Evolutionary conservation across 2,329 filamentous ascomycete genomes (phyloP).

Genomic region (Colletotrichum nymphaeae): DNA sequence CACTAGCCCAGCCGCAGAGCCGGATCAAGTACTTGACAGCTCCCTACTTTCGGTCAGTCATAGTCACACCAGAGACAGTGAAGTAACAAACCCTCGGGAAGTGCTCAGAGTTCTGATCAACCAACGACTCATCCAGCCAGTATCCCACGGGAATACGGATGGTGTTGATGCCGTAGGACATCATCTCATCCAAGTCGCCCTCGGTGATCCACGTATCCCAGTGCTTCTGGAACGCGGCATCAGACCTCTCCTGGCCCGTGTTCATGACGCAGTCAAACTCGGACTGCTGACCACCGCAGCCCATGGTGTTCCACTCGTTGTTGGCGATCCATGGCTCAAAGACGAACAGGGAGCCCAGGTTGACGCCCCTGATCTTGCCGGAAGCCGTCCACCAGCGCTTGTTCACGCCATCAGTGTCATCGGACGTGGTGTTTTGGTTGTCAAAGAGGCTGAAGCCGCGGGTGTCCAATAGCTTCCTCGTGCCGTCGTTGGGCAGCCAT

Average conservation of each 20-base stretch:
- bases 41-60: constrained; percentile 43
- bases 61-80: rapidly evolving
- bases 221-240: constrained; percentile 60
- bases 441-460: constrained; percentile 34
- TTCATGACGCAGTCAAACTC: constrained; percentile 66
- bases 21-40: constrained; percentile 58
- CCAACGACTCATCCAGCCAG: constrained; percentile 63
- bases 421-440: constrained; percentile 18
- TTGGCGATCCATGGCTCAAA: constrained; percentile 65
- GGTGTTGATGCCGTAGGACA: constrained; percentile 62
- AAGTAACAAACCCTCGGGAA: constrained; percentile 51
- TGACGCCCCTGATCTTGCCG: constrained; percentile 65
- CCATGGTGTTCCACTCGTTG: constrained; percentile 58
- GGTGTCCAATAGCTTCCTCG: constrained; percentile 27
- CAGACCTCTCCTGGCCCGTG: constrained; percentile 57
- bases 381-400: constrained; percentile 34
- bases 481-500: constrained; percentile 24
- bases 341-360: constrained; percentile 63
- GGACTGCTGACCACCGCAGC: constrained; percentile 56
- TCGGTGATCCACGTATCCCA: constrained; percentile 63
- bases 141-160: constrained; percentile 66
- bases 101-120: constrained; percentile 58
- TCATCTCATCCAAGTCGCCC: constrained; percentile 60
- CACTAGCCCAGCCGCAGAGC: constrained; percentile 59
- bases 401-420: neutral